Evolutionary conservation across 768 basidiomycete genomes (phyloP).

Genomic region (Leucocoprinus leucothites): DNA sequence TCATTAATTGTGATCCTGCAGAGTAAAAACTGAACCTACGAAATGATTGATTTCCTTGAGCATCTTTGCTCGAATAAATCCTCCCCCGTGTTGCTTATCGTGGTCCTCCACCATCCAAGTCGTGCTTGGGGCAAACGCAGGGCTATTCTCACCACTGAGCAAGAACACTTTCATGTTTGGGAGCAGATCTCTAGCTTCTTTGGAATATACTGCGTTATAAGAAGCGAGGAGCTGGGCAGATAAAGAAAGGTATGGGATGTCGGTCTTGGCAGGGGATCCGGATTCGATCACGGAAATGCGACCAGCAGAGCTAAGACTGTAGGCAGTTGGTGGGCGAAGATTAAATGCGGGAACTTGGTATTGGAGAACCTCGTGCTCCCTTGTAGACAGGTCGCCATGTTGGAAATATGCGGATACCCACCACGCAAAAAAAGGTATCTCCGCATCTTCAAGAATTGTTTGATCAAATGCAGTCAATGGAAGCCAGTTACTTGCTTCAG

Average conservation of each 20-base stretch:
- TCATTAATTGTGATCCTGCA: neutral
- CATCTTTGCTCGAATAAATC: neutral
- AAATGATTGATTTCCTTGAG: neutral
- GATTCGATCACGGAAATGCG: neutral
- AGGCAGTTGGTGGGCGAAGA: neutral
- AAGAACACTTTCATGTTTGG: neutral
- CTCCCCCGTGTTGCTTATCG: neutral
- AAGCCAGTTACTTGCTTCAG: neutral
- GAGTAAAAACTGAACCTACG: neutral
- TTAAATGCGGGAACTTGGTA: neutral
- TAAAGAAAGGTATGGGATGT: neutral
- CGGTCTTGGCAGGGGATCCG: neutral
- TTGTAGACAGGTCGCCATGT: slow-evolving; percentile 7
- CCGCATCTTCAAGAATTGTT: neutral
- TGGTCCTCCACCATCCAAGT: neutral
- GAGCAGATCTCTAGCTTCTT: neutral
- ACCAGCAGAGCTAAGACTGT: neutral
- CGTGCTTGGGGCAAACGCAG: neutral
- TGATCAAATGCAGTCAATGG: slow-evolving; percentile 5
- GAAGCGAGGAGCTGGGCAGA: neutral
- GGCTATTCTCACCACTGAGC: neutral
- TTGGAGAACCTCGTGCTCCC: neutral
- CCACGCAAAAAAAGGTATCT: slow-evolving; percentile 2
- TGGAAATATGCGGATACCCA: slow-evolving; percentile 12
- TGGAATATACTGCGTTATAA: neutral